phyloP scores from a whole-genome alignment of 1,284 basidiomycete species.

The Wolfiporia cocos region DNA sequence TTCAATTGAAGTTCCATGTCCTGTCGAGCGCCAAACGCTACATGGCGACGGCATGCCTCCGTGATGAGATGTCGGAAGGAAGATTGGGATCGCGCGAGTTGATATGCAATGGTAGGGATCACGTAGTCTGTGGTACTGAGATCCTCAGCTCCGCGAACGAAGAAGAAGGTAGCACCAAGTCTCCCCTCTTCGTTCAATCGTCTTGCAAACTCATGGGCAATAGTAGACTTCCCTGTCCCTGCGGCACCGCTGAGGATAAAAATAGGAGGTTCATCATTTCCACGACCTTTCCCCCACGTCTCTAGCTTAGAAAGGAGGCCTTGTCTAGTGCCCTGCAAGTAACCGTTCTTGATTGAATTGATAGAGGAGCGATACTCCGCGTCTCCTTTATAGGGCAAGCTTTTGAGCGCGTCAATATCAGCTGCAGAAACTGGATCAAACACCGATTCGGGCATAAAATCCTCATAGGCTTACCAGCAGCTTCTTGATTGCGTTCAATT shows the following conservation, averaged over 20 bases:
- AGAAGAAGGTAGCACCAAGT: not conserved
- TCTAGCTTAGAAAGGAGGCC: not conserved
- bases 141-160: not conserved
- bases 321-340: not conserved
- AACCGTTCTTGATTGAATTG: not conserved
- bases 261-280: not conserved
- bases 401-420: no score
- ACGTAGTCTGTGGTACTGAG: not conserved
- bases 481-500: no score
- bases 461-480: no score
- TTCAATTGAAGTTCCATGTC: not conserved
- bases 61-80: not conserved
- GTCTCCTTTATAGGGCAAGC: no score
- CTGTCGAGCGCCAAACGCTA: not conserved
- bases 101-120: not conserved
- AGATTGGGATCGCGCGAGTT: not conserved
- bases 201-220: slow-evolving; percentile 8
- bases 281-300: not conserved
- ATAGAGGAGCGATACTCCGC: no score
- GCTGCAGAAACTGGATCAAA: no score
- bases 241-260: slow-evolving; percentile 9
- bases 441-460: no score
- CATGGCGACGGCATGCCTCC: not conserved
- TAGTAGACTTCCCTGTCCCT: slow-evolving; percentile 12
- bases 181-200: not conserved